Evolutionary conservation across 192 early-diverging fungal genomes (phyloP).

Genomic region (Podila epicladia): DNA sequence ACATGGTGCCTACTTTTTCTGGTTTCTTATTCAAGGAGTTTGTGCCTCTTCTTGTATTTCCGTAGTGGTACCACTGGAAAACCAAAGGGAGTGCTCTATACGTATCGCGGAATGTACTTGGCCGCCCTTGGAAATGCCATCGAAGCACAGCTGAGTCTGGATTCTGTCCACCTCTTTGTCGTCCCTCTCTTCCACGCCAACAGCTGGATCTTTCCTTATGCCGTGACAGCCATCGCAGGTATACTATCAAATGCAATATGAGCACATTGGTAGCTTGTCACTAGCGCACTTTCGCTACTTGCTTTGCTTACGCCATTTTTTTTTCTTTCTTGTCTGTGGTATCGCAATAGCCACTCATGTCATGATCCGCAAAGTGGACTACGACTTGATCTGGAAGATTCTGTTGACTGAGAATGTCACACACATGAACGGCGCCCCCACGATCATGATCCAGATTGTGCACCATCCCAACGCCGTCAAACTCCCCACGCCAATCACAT

Average conservation of each 20-base stretch:
- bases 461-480: constrained; percentile 54
- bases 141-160: constrained; percentile 53
- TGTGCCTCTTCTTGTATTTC: neutral
- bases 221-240: constrained; percentile 46
- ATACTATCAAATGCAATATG: neutral
- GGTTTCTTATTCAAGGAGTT: no score
- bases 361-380: constrained; percentile 65
- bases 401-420: constrained; percentile 58
- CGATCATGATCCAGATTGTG: constrained; percentile 65
- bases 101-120: constrained; percentile 66
- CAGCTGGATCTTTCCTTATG: constrained; percentile 50
- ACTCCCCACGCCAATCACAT: constrained; percentile 43
- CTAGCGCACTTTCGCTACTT: constrained; percentile 2
- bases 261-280: constrained; percentile 19
- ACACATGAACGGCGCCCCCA: constrained; percentile 67
- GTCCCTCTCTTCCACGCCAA: constrained; percentile 70
- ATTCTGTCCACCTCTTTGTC: constrained; percentile 62
- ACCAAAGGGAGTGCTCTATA: constrained; percentile 64
- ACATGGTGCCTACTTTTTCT: neutral
- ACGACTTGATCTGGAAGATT: constrained; percentile 62
- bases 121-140: constrained; percentile 54
- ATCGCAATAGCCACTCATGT: constrained; percentile 49
- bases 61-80: constrained; percentile 64
- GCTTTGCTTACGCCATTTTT: constrained; percentile 3
- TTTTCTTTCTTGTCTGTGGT: constrained; percentile 40